Conservation (phyloP, 441 rosid genomes). For the Adansonia gregorii region DNA sequence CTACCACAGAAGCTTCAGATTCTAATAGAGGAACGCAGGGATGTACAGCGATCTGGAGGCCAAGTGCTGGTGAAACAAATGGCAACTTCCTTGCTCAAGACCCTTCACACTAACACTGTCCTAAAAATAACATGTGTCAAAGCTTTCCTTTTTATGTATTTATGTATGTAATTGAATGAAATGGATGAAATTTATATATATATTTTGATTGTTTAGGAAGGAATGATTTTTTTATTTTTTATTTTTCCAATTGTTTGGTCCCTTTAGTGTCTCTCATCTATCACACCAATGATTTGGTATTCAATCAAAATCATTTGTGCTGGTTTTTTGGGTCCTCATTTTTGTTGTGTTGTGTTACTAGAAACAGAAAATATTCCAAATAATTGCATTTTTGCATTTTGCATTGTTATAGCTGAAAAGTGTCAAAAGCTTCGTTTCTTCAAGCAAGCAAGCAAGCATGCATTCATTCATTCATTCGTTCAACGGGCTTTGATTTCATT, state of each 20-base stretch:
- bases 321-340: neutral
- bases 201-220: constrained; percentile 22
- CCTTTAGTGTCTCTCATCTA: neutral
- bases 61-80: constrained; percentile 96
- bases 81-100: constrained; percentile 95
- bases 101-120: constrained; percentile 68
- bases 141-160: neutral
- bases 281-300: neutral
- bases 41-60: constrained; percentile 94
- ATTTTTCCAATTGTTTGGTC: neutral
- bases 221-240: neutral
- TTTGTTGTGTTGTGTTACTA: too few relatives aligned
- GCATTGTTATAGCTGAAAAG: too few relatives aligned
- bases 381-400: too few relatives aligned
- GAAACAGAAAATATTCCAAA: too few relatives aligned
- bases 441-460: too few relatives aligned
- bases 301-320: neutral
- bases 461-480: too few relatives aligned
- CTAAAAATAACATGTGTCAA: constrained; percentile 39
- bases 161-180: neutral
- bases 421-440: too few relatives aligned
- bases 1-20: constrained; percentile 84
- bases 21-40: constrained; percentile 92
- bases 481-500: neutral
- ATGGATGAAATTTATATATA: constrained; percentile 22